Base-by-base conservation (phyloP, 1,284 basidiomycete species). In the Puccinia novopanici region DNA sequence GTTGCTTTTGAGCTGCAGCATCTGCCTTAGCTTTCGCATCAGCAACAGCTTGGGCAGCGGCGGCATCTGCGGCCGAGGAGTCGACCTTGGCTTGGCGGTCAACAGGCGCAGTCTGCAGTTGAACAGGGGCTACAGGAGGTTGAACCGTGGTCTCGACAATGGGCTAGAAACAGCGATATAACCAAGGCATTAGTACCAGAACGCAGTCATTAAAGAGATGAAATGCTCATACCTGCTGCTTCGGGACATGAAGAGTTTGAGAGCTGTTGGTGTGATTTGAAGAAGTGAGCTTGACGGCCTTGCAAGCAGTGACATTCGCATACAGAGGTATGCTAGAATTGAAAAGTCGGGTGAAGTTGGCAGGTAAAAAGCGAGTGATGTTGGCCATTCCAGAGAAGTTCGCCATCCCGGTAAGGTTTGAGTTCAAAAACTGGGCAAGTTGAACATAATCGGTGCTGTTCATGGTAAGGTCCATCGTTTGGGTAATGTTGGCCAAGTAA, bases 281-380 rank as follows among this genome's bases (percentile, higher is more conserved):
- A n/a, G 4, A 42, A n/a, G 27, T 27, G 17, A 45, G 6, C 15
- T 61, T 61, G 24, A 40, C 57, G 30, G 72, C 19, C n/a, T 74
- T 52, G 54, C 57, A 63, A 40, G 45, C 19, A n/a, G 74, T 34
- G 17, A 55, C 42, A 17, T 57, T 63, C 0, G 72, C 4, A 10
- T 10, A 22, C 3, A 42, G 68, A 15, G 68, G 6, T 3, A 59
- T 19, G 54, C 22, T 63, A 3, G 24, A 30, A 50, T 52, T 34
- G 40, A 65, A 22, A 19, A 63, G 27, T 30, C 59, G 74, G 12
- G 74, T 75, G 45, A 75, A 50, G 27, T 75, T 75, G 24, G 74
- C 74, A 6, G 40, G 37, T 22, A 63, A 45, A 5, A 75, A 45
- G 19, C 59, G 59, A 22, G 67, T 70, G 10, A 57, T 17, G n/a